A percentile compares a stretch with the other conserved stretches of the same genome.
Conservation (phyloP, 75 land plant species). For the Azolla pinnata region DNA sequence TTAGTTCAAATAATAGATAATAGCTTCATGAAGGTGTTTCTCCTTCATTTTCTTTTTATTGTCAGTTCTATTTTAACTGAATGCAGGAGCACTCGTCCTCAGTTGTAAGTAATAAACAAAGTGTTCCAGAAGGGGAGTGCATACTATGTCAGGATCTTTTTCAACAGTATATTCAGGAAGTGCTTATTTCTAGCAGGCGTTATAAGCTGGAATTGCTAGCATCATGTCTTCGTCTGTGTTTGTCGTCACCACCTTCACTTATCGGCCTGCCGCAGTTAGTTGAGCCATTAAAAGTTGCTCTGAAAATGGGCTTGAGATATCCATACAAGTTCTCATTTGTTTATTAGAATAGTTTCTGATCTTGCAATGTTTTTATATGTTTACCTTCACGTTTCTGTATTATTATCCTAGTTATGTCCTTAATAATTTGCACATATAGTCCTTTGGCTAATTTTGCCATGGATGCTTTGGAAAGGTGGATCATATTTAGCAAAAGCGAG, state of each 20-base stretch:
- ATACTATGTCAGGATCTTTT: constrained; percentile 19
- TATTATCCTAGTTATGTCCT: not conserved
- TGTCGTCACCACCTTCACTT: constrained; percentile 34
- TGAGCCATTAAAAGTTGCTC: constrained; percentile 24
- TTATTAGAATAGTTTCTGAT: not conserved
- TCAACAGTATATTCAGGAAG: constrained; percentile 27
- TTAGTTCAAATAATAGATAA: too few relatives aligned
- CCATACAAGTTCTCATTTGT: too few relatives aligned
- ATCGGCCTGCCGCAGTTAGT: constrained; percentile 20
- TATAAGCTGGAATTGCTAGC: constrained; percentile 42
- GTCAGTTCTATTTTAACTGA: too few relatives aligned
- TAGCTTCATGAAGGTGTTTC: too few relatives aligned
- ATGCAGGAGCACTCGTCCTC: too few relatives aligned
- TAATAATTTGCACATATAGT: constrained; percentile 21
- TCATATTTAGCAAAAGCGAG: constrained; percentile 12
- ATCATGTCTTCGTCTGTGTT: constrained; percentile 36
- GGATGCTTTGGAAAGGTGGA: constrained; percentile 36
- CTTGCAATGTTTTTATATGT: not conserved
- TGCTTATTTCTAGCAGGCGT: constrained; percentile 30
- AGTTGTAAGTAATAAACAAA: too few relatives aligned
- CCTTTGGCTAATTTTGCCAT: constrained; percentile 36
- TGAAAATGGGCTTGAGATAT: constrained; percentile 41
- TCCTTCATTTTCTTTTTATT: too few relatives aligned
- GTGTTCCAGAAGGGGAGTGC: constrained; percentile 13
- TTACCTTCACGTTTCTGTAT: not conserved